Evolutionary conservation across 305 asterid genomes (phyloP).

Genomic region (Galium porrigens): DNA sequence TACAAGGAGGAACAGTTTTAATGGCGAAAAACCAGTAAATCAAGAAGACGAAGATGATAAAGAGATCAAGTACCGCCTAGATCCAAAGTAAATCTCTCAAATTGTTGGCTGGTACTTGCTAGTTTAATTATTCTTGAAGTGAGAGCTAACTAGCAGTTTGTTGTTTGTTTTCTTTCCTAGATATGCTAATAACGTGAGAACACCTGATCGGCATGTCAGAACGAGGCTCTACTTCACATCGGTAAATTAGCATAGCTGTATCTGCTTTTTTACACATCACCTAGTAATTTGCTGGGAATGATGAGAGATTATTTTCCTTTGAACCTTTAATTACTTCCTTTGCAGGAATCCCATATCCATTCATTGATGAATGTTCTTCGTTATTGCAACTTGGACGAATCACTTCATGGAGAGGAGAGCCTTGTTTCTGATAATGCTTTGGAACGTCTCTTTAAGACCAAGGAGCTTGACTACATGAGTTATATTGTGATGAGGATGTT

Average conservation of each 20-base stretch:
- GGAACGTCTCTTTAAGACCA: conserved; percentile 65
- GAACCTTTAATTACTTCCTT: conserved; percentile 15
- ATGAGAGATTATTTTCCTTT: background rate
- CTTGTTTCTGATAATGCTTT: conserved; percentile 66
- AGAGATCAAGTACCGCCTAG: conserved; percentile 78
- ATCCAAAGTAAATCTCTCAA: conserved; percentile 48
- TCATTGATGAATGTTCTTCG: conserved; percentile 97
- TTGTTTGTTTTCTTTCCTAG: conserved; percentile 25
- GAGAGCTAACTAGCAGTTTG: background rate
- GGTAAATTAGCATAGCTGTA: conserved; percentile 33
- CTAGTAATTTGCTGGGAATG: conserved; percentile 3
- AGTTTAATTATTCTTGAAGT: background rate
- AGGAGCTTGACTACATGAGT: conserved; percentile 97
- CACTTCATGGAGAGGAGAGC: conserved; percentile 75
- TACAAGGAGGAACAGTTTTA: conserved; percentile 53
- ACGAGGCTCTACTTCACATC: conserved; percentile 94
- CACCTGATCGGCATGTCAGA: conserved; percentile 92
- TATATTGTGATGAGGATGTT: conserved; percentile 79
- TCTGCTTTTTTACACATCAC: background rate
- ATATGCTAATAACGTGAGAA: conserved; percentile 66
- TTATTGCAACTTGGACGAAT: conserved; percentile 87
- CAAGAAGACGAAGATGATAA: conserved; percentile 42
- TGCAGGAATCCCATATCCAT: conserved; percentile 93
- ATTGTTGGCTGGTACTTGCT: background rate
- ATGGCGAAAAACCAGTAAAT: conserved; percentile 70